Base-by-base conservation (phyloP, 192 early-diverging fungal species). In the Linnemannia schmuckeri region DNA sequence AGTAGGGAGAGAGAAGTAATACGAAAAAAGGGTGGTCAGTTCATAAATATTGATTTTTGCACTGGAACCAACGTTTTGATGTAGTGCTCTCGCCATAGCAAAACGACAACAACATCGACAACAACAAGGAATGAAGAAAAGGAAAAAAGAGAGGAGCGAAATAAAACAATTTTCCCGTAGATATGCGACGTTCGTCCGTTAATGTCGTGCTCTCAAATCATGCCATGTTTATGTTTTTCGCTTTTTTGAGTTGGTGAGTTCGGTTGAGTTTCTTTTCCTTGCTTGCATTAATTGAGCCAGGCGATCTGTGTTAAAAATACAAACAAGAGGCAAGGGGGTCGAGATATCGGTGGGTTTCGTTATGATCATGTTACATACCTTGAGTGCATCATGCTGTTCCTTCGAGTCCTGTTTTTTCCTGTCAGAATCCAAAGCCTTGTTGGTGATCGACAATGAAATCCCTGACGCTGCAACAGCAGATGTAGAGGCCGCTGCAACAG, bases 91-190 rank as follows among this genome's bases (percentile, higher is more conserved):
- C 61, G 61, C 61, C 61, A 66, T 66, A 66, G 30, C 61, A 66
- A 37, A 37, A 37, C 37, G 3, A 37, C 37, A 37, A 66, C 10
- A 74, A 49, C 27, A 74, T 13, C 24, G 49, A 74, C 46, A 42
- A 74, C 27, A 74, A 46, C 42, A 40, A 18, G 13, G 41, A 73
- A 73, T 42, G n/a, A 73, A 46, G 41, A 73, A 73, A 72, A 74
- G 46, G 42, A 74, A 74, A 74, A 74, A 42, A 46, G 72, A 73
- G 41, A 74, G 33, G 46, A 74, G 42, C 72, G 30, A 33, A 42
- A 72, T 17, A 41, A 71, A 8, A 74, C 15, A 35, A 15, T 74
- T 22, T 42, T 47, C 27, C 42, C 72, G 41, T 72, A 44, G 5
- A 6, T 33, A 18, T 70, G 4, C 2, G 44, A 41, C 4, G 37